Conservation (phyloP, 768 basidiomycete genomes). For the Lactarius sanguifluus region DNA sequence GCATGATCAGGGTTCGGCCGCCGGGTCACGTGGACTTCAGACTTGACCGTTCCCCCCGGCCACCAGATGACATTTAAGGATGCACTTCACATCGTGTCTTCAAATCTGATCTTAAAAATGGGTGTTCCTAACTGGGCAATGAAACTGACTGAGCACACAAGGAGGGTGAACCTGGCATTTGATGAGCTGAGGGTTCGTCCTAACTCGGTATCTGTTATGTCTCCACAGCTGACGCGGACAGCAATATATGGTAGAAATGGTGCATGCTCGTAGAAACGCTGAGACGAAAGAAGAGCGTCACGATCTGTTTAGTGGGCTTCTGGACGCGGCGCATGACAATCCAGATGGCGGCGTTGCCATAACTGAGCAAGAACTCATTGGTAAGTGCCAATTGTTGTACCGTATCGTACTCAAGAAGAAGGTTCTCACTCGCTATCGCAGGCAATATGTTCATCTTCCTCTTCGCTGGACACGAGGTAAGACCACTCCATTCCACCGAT, state of each 20-base stretch:
- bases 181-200: constrained; percentile 44
- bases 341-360: constrained; percentile 23
- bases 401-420: background rate
- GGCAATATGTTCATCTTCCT: constrained; percentile 37
- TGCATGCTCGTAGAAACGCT: constrained; percentile 21
- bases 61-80: constrained; percentile 51
- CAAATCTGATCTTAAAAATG: constrained; percentile 40
- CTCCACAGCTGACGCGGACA: background rate
- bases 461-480: constrained; percentile 38
- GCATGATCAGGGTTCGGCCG: constrained; percentile 45
- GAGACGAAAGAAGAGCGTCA: constrained; percentile 29
- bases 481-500: background rate
- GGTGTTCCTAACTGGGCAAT: constrained; percentile 44
- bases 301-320: constrained; percentile 34
- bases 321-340: constrained; percentile 29
- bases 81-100: constrained; percentile 46
- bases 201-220: background rate
- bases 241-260: constrained; percentile 37
- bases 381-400: constrained; percentile 9
- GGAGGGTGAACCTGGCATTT: constrained; percentile 40
- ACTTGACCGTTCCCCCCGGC: constrained; percentile 41
- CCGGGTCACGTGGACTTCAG: constrained; percentile 49
- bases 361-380: constrained; percentile 31
- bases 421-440: background rate
- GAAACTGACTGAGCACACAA: constrained; percentile 38